These are phyloP conservation scores for Hsuehochloa calcarea DNA, from an alignment of 176 grass and related monocot species.

Conservation along the genomic window DNA sequence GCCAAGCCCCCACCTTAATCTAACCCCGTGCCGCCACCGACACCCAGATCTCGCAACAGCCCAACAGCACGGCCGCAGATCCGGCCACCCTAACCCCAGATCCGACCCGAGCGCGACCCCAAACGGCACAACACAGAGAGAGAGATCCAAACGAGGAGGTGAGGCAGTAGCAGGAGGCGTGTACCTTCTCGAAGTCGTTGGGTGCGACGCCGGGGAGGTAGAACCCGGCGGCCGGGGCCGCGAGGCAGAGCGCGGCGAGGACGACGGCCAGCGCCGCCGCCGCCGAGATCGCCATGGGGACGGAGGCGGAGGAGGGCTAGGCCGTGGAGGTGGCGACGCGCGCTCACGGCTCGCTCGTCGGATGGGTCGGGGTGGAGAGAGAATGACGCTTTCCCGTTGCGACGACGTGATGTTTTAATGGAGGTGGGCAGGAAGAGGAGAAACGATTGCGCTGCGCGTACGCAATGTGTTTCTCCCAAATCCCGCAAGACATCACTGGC, in stretches of 20 bases:
- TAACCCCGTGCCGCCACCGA: not conserved
- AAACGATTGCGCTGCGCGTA: not conserved
- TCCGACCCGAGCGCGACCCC: not conserved
- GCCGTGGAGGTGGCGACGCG: not conserved
- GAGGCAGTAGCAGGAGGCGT: not conserved
- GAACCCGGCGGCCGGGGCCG: slow-evolving; percentile 47
- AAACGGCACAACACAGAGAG: not conserved
- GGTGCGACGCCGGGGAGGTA: slow-evolving; percentile 89
- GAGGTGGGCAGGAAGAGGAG: not conserved
- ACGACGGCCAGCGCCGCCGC: slow-evolving; percentile 31
- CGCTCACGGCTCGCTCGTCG: not conserved
- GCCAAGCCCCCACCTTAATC: not conserved
- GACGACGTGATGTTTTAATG: slow-evolving; percentile 39
- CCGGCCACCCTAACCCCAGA: slow-evolving; percentile 31
- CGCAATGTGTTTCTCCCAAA: too few species aligned
- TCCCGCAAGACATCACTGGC: not conserved
- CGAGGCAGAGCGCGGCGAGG: slow-evolving; percentile 42
- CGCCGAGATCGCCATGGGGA: slow-evolving; percentile 50
- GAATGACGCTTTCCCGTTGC: slow-evolving; percentile 29
- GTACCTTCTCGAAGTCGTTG: slow-evolving; percentile 78
- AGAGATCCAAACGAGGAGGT: not conserved
- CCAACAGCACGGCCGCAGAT: slow-evolving; percentile 30
- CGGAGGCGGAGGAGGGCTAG: not conserved
- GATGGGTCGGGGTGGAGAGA: not conserved
- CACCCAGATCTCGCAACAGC: slow-evolving; percentile 22